Base-by-base conservation (phyloP, 106 monocot genomes). In the Dioscorea alata region DNA sequence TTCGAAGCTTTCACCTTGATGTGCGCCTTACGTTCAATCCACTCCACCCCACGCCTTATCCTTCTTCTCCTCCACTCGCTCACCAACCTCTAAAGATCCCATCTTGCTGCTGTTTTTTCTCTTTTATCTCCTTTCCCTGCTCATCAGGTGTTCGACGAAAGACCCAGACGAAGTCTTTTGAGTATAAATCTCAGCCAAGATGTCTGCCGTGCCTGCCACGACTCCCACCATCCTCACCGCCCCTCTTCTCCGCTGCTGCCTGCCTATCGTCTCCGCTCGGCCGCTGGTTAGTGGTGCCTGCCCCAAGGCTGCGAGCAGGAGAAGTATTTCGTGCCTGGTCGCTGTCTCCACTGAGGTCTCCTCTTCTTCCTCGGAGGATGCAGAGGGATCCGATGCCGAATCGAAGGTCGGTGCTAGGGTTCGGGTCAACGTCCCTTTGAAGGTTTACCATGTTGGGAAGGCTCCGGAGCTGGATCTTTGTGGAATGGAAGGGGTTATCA, bases 401-500 rank as follows among this genome's bases (percentile, higher is more conserved):
- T 72, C 67, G 18, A 88, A 81, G 74, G 76, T 86, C 57, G 94
- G 90, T 51, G 68, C 70, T 6, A 78, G 69, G 68, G 73, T 90
- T 42, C 73, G 83, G 21, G 94, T 94, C 49, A 90, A 65, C 72
- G 81, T 64, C 56, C 76, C 90, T 22, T n/a, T 94, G 59, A 88
- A 81, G 69, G 85, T 94, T 18, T 86, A 80, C 76, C 94, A 94
- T 66, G 83, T 91, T 35, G 48, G 35, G 33, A 94, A 88, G 65
- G 83, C 75, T 20, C 85, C 90, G 49, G 94, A 85, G 49, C 53
- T 94, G 59, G 85, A 90, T 54, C 76, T 94, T 50, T 21, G 69
- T 15, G 94, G 94, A 13, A 59, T 88, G 85, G 88, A 85, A 49
- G 94, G 94, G 33, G 75, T 50, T 25, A 76, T 94, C 69, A 94